Conservation (phyloP, 208 protist species). For the Leishmania gerbilli region DNA sequence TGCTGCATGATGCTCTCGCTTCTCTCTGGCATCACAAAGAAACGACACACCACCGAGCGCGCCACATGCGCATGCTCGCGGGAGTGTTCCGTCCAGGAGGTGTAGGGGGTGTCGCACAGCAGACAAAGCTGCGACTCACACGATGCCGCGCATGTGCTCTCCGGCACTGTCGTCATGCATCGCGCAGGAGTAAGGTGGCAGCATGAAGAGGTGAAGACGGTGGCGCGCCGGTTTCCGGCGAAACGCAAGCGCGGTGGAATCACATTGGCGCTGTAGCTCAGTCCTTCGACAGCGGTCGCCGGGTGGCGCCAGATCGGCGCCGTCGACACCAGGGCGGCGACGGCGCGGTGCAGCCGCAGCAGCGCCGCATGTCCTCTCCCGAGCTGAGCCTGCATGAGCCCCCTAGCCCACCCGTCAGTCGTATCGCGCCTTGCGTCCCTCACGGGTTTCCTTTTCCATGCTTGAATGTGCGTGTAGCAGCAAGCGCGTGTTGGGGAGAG, state of each 20-base stretch:
- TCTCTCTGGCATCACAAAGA: constrained; percentile 58
- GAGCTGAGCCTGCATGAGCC: not conserved
- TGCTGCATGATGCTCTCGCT: constrained; percentile 63
- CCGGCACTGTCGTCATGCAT: not conserved
- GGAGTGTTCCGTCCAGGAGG: constrained; percentile 51
- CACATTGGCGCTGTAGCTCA: not conserved
- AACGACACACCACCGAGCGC: constrained; percentile 49
- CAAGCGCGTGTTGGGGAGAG: not conserved
- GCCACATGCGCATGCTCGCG: constrained; percentile 47
- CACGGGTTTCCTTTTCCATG: not conserved
- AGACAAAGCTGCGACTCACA: constrained; percentile 16
- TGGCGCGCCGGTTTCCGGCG: not conserved
- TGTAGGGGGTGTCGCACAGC: constrained; percentile 34
- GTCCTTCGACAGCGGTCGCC: not conserved
- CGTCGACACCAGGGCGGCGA: not conserved
- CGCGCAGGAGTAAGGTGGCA: constrained; percentile 3
- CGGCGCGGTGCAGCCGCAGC: not conserved
- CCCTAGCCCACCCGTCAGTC: not conserved
- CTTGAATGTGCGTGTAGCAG: not conserved
- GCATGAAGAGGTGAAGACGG: not conserved
- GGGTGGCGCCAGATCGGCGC: not conserved
- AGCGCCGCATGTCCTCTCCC: not conserved
- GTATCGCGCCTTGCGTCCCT: not conserved
- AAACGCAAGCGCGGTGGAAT: not conserved
- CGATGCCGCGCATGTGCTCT: not conserved